Conservation (phyloP, 2,329 filamentous ascomycete genomes). For the Pestalotiopsis sp. region DNA sequence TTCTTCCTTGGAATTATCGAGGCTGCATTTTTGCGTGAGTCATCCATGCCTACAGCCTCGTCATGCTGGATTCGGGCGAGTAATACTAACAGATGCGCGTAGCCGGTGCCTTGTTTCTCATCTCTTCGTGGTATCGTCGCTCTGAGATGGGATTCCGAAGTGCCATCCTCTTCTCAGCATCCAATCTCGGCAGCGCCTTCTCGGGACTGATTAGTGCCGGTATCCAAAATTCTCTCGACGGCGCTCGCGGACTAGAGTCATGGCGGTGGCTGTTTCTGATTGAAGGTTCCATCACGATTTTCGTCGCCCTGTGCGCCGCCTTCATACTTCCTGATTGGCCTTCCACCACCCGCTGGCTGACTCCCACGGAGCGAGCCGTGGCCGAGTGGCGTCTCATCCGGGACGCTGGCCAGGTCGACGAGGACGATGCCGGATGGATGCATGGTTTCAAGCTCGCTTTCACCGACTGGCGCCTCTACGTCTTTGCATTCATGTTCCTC, state of each 20-base stretch:
- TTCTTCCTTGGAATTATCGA: constrained; percentile 20
- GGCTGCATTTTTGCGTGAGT: constrained; percentile 7
- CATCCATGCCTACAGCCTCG: neutral
- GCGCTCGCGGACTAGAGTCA: constrained; percentile 45
- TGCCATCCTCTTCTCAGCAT: constrained; percentile 37
- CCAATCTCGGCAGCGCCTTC: constrained; percentile 44
- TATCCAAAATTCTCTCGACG: constrained; percentile 56
- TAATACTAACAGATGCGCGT: too few relatives aligned
- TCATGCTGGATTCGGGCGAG: too few relatives aligned
- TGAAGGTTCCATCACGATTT: constrained; percentile 60
- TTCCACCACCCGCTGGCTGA: constrained; percentile 45
- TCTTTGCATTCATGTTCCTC: constrained; percentile 33
- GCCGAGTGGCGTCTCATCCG: constrained; percentile 49
- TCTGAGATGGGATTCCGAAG: constrained; percentile 25
- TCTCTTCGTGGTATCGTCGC: neutral
- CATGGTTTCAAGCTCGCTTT: constrained; percentile 49
- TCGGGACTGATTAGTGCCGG: constrained; percentile 62
- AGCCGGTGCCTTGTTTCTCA: neutral
- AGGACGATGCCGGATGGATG: constrained; percentile 40
- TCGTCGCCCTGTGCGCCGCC: constrained; percentile 60
- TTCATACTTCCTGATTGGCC: too few relatives aligned
- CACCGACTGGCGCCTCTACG: constrained; percentile 51
- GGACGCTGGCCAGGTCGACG: constrained; percentile 47
- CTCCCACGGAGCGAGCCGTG: constrained; percentile 46
- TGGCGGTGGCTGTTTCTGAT: constrained; percentile 56